Base-by-base conservation (phyloP, 106 monocot genomes). In the Phalaenopsis equestris region DNA sequence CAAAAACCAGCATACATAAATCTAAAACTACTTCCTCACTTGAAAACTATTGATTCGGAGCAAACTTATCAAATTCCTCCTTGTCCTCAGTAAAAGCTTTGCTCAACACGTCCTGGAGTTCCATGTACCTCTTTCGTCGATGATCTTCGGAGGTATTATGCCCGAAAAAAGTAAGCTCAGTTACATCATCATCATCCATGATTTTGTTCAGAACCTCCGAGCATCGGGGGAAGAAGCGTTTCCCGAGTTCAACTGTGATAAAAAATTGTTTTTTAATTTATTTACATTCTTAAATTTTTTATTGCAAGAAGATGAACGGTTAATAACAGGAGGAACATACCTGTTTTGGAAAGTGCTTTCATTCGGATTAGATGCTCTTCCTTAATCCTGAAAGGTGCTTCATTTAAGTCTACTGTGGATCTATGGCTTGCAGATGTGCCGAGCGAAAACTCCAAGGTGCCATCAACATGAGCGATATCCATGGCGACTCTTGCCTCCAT, bases 401-500 rank as follows among this genome's bases (percentile, higher is more conserved):
- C 93, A 72, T 96, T 96, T 23, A 94, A 64, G 77, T 90, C 88
- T 41, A 91, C 85, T 8, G 79, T 41, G 52, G 86, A 75, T 41
- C 76, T 82, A 72, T 84, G 77, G 36, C 14, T 82, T 43, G 58
- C 86, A 24, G 49, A 12, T 41, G 78, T 77, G 78, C 82, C 77
- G 55, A 87, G 80, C 16, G 79, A 86, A 74, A 91, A 96, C 76
- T 96, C 96, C 74, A 90, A 77, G n/a, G 96, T 96, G 45, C 90
- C 90, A 77, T 91, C 91, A 6, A 94, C 96, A n/a, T 94, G 90
- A 36, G 96, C 96, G 74, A 89, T 88, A 42, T 90, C 87, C 91
- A 92, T 96, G 3, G 93, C 96, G 8, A 96, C 86, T 78, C 46
- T 91, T 68, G 96, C 96, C 81, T 96, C 96, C 86, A 61, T 81